Evolutionary conservation across 768 basidiomycete species (phyloP).

Genomic region (Trametes cinnabarina): DNA sequence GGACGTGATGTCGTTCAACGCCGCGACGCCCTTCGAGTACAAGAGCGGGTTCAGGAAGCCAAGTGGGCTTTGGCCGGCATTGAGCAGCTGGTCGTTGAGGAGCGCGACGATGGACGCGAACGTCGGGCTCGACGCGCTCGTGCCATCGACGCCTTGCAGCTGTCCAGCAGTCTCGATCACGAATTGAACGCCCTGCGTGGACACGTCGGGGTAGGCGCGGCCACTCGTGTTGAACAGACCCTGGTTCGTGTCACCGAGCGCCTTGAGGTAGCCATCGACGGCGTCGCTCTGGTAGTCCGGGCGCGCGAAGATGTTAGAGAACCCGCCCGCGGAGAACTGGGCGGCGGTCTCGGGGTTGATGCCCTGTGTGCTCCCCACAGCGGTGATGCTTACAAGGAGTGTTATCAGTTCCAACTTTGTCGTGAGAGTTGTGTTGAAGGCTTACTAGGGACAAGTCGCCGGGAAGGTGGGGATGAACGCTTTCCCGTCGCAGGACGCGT

Average conservation of each 20-base stretch:
- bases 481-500: slow-evolving; percentile 41
- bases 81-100: slow-evolving; percentile 35
- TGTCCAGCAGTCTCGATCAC: slow-evolving; percentile 34
- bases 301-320: slow-evolving; percentile 29
- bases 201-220: slow-evolving; percentile 62
- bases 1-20: slow-evolving; percentile 29
- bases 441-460: slow-evolving; percentile 35
- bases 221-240: slow-evolving; percentile 24
- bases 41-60: slow-evolving; percentile 35
- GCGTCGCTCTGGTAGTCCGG: slow-evolving; percentile 27
- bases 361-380: slow-evolving; percentile 28
- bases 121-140: slow-evolving; percentile 35
- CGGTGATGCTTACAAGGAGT: slow-evolving; percentile 26
- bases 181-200: slow-evolving; percentile 54
- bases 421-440: no score
- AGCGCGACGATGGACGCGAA: slow-evolving; percentile 35
- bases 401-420: not conserved
- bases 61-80: slow-evolving; percentile 29
- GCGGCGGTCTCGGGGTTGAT: slow-evolving; percentile 28
- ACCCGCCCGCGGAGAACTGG: slow-evolving; percentile 28
- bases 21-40: slow-evolving; percentile 22
- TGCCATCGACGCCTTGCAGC: slow-evolving; percentile 30
- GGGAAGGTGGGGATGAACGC: slow-evolving; percentile 38
- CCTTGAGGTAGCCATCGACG: slow-evolving; percentile 19
- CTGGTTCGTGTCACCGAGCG: slow-evolving; percentile 19